Percentiles rank a stretch among this genome's conserved stretches.
Conservation (phyloP, 2,329 filamentous ascomycete species). For the Arachnomyces sp. region DNA sequence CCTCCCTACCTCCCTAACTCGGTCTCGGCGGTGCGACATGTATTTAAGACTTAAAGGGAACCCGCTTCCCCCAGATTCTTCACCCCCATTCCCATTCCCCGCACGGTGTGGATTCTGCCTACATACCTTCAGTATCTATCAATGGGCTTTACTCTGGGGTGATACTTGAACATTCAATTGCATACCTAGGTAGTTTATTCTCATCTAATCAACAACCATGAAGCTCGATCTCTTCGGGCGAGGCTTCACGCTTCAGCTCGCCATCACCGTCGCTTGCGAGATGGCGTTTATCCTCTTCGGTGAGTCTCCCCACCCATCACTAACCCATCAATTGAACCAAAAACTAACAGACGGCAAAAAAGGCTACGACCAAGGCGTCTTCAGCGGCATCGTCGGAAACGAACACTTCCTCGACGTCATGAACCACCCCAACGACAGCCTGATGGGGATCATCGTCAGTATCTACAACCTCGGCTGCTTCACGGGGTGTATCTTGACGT, state of each 20-base stretch:
- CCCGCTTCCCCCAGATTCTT: no score
- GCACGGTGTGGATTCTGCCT: no score
- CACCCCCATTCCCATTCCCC: no score
- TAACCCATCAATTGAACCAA: background rate
- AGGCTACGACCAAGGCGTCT: constrained; percentile 46
- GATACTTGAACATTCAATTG: no score
- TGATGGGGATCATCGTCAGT: constrained; percentile 37
- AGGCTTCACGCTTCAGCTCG: constrained; percentile 7
- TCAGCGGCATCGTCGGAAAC: constrained; percentile 42
- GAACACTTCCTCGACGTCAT: constrained; percentile 38
- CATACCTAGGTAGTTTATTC: no score
- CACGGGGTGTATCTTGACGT: constrained; percentile 25
- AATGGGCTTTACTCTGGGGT: no score
- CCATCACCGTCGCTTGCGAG: constrained; percentile 8
- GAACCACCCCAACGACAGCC: constrained; percentile 27
- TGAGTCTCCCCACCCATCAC: background rate
- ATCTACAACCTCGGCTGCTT: constrained; percentile 41
- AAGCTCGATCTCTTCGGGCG: constrained; percentile 6
- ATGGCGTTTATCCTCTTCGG: constrained; percentile 9
- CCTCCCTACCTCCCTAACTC: no score
- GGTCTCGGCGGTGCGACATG: no score
- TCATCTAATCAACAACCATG: constrained; percentile 1
- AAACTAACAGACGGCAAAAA: background rate
- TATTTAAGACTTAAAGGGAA: no score
- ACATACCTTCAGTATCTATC: no score